phyloP scores from a whole-genome alignment of 176 grass and related monocot genomes.

The Rhynchospora breviuscula region DNA sequence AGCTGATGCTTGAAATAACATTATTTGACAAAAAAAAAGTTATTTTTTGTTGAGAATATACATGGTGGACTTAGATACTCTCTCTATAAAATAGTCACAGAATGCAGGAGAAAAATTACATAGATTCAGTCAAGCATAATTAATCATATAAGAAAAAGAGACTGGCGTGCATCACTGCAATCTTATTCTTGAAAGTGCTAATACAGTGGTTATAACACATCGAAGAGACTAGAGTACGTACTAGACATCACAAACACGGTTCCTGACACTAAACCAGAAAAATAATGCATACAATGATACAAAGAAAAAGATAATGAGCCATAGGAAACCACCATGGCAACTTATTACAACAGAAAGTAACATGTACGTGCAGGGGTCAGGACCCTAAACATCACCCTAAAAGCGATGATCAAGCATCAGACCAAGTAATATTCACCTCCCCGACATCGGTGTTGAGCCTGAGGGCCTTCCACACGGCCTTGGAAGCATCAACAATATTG shows the following conservation, averaged over 20 bases:
- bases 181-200: too few relatives aligned
- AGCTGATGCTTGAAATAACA: too few relatives aligned
- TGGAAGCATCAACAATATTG: slow-evolving; percentile 36
- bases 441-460: slow-evolving; percentile 35
- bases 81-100: too few relatives aligned
- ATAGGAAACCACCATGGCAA: not conserved
- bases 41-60: too few relatives aligned
- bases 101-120: too few relatives aligned
- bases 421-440: slow-evolving; percentile 32
- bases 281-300: not conserved
- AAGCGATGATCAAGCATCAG: slow-evolving; percentile 19
- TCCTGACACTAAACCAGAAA: not conserved
- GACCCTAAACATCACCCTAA: not conserved
- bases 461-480: slow-evolving; percentile 37
- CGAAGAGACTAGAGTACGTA: too few relatives aligned
- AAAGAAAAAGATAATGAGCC: not conserved
- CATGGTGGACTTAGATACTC: too few relatives aligned
- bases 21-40: too few relatives aligned
- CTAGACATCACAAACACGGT: not conserved
- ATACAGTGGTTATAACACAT: too few relatives aligned
- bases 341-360: not conserved
- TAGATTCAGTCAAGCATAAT: too few relatives aligned
- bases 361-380: not conserved
- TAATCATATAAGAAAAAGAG: too few relatives aligned
- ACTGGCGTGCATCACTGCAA: too few relatives aligned